Conservation (phyloP, 345 rosid species). For the Iberis pinnata region DNA sequence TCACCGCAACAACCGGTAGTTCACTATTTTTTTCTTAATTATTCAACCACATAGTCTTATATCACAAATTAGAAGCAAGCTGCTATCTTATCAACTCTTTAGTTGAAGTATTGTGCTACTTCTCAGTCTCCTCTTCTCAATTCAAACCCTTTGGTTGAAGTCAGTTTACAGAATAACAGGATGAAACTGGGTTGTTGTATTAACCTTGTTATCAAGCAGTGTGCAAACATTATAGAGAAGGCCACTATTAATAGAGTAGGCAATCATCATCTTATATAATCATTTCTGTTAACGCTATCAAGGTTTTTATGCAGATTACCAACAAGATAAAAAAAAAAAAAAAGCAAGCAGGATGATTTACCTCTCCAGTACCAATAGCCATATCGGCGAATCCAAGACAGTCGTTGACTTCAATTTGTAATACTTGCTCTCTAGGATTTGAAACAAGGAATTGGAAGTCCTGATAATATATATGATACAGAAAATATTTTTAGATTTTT, state of each 20-base stretch:
- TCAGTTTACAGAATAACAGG: slow-evolving; percentile 8
- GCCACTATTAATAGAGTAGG: not conserved
- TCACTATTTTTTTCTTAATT: not conserved
- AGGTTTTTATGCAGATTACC: no score
- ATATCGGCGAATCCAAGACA: slow-evolving; percentile 76
- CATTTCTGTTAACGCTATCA: not conserved
- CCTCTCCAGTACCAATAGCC: slow-evolving; percentile 83
- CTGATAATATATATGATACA: slow-evolving; percentile 41
- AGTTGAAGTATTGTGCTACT: not conserved
- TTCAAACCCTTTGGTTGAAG: slow-evolving; percentile 6
- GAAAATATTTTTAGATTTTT: slow-evolving; percentile 1
- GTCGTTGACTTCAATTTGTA: slow-evolving; percentile 75
- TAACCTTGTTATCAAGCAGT: not conserved
- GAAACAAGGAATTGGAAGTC: slow-evolving; percentile 92
- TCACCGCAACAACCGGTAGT: not conserved
- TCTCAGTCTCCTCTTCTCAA: slow-evolving; percentile 13
- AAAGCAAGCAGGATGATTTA: slow-evolving; percentile 35
- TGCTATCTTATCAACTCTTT: not conserved
- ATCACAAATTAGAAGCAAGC: not conserved
- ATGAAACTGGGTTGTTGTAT: slow-evolving; percentile 8
- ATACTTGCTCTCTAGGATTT: slow-evolving; percentile 77
- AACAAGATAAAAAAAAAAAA: slow-evolving; percentile 2
- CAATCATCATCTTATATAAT: slow-evolving; percentile 6
- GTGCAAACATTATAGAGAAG: not conserved
- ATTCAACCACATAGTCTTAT: not conserved